Percentiles rank a stretch among this genome's conserved stretches.
Evolutionary conservation across 805 yeast species (phyloP).

Genomic region (Saturnispora mendoncae): DNA sequence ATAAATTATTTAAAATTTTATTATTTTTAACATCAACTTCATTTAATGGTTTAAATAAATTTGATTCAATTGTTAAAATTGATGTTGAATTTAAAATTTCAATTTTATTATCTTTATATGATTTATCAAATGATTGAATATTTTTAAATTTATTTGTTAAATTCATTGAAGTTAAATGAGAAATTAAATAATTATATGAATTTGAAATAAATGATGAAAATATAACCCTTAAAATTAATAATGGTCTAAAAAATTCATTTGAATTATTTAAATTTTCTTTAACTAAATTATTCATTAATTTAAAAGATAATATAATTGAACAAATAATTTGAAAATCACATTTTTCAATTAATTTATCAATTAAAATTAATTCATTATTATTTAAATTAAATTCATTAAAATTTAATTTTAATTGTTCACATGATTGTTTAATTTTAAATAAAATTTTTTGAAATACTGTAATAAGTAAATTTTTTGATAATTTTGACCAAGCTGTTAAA

Average conservation of each 20-base stretch:
- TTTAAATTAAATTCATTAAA: neutral
- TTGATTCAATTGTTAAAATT: neutral
- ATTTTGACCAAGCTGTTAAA: neutral
- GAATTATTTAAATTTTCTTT: neutral
- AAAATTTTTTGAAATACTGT: constrained; percentile 5
- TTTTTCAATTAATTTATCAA: neutral
- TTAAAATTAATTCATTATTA: neutral
- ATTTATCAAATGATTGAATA: neutral
- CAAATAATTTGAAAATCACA: constrained; percentile 3
- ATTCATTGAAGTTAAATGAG: neutral
- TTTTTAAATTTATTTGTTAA: neutral
- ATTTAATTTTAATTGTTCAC: constrained; percentile 1
- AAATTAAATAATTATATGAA: constrained; percentile 3
- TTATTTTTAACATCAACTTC: neutral
- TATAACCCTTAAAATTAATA: neutral
- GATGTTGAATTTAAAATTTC: neutral
- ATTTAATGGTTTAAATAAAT: neutral
- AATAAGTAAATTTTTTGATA: neutral
- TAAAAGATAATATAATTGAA: neutral
- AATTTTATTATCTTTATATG: neutral
- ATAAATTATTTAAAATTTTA: neutral
- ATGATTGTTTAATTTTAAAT: constrained; percentile 1
- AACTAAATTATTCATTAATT: constrained; percentile 2
- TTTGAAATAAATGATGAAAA: neutral
- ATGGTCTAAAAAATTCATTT: neutral